Evolutionary conservation across 495 filamentous ascomycete genomes (phyloP).

Genomic region (Tuber microsphaerosporum): DNA sequence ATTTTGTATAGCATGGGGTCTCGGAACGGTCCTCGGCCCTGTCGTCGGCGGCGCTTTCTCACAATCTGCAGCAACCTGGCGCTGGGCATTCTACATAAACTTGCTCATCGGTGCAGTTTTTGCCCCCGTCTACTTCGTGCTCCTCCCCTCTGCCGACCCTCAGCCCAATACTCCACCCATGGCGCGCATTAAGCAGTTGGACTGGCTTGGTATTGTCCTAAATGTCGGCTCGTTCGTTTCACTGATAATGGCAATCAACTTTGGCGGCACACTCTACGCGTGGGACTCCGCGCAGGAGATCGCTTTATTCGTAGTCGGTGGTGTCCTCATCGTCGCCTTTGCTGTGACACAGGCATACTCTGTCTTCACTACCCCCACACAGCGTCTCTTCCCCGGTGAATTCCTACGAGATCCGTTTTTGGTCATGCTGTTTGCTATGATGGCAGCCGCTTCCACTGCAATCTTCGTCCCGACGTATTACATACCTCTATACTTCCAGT

Average conservation of each 20-base stretch:
- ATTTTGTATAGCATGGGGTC: slow-evolving; percentile 16
- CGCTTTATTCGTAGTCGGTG: slow-evolving; percentile 49
- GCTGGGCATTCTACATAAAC: slow-evolving; percentile 63
- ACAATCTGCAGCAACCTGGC: slow-evolving; percentile 22
- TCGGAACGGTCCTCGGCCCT: slow-evolving; percentile 24
- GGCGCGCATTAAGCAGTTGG: slow-evolving; percentile 45
- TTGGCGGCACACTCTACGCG: slow-evolving; percentile 51
- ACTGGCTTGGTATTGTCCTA: slow-evolving; percentile 47
- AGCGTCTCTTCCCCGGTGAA: slow-evolving; percentile 53
- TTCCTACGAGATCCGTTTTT: slow-evolving; percentile 46
- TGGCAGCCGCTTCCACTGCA: slow-evolving; percentile 41
- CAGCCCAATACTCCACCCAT: slow-evolving; percentile 42
- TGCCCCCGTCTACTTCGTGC: slow-evolving; percentile 53
- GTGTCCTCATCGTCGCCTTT: slow-evolving; percentile 49
- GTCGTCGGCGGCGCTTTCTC: slow-evolving; percentile 28
- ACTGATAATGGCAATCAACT: slow-evolving; percentile 50
- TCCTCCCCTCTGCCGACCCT: slow-evolving; percentile 50
- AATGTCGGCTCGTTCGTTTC: slow-evolving; percentile 45
- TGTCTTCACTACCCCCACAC: slow-evolving; percentile 47
- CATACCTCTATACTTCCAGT: slow-evolving; percentile 50
- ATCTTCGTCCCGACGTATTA: slow-evolving; percentile 50
- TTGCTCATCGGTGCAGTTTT: slow-evolving; percentile 52
- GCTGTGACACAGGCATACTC: slow-evolving; percentile 50
- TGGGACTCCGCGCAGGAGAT: slow-evolving; percentile 54
- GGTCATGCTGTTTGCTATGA: slow-evolving; percentile 47